Base-by-base conservation (phyloP, 345 rosid genomes). In the Lepidium sativum region DNA sequence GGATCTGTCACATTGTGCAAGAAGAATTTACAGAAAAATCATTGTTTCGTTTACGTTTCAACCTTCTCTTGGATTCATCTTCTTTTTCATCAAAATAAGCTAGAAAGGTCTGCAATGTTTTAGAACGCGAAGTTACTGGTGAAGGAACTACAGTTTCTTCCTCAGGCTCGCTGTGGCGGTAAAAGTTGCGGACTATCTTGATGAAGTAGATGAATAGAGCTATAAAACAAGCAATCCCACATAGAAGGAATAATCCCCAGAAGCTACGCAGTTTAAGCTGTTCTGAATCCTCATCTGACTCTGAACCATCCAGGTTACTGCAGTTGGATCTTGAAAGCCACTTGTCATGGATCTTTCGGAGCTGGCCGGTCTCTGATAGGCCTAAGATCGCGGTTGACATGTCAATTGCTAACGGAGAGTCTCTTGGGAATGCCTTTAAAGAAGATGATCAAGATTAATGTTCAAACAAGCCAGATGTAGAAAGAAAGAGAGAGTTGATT, bases 311-410 rank as follows among this genome's bases (percentile, higher is more conserved):
- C 34, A 43, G 10, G 16, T 77, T 73, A 67, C 84, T 42, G 61
- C 96, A 89, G 40, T 73, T 61, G 17, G 68, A 78, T 58, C 62
- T 84, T 37, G 60, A 63, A 10, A 86, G 86, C 98, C 96, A 92
- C 62, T 60, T 72, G 61, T 89, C 81, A 32, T 80, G 86, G 17
- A 92, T 84, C 83, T 74, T 81, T 74, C 85, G 91, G 66, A 92
- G 96, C 25, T 88, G 63, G 8, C 95, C 98, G 3, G 80, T 89
- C 75, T 92, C 98, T 1, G 96, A 88, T 62, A 92, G 74, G 3
- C 77, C 54, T 37, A 92, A 87, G 62, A 92, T 79, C 10, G 98
- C 96, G 0, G 95, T 92, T 31, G 98, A 92, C 87, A 89, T 79
- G 78, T 92, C 98, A 6, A 88, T 25, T 10, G 89, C 86, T 72